Evolutionary conservation across 176 grass and related monocot genomes (phyloP), one percentile per base, ranked within the genome.

Genomic region (Coix lacrymajobi): DNA sequence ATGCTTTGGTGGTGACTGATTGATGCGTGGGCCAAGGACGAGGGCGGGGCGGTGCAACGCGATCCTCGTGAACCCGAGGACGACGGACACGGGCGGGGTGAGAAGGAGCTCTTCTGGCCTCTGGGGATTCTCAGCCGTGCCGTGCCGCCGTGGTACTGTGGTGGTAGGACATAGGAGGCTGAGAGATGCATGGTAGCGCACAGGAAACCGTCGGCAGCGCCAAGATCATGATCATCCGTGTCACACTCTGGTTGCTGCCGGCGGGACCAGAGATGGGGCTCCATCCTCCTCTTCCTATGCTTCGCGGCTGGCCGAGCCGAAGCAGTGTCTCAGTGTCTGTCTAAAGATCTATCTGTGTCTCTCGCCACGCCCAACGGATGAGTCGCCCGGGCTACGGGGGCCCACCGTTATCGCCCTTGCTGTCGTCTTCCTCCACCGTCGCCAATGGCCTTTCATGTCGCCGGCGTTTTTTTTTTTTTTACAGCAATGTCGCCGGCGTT

Each of bases 1-100:
- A 3, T 39, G 76, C 73, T 56, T n/a, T 56, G 22, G 72, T 14
- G 80, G 71, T 66, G 83, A 82, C 64, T 89, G 88, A 78, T 77
- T 68, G 77, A 69, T 75, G 82, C 24, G 88, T 77, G 83, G 83
- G 83, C 52, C 77, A 71, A 12, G 13, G 63, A 19, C 7, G 43
- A 80, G 71, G 71, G 26, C 71, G 61, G 83, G 77, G 60, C 60
- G 52, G 51, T 13, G 69, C 54, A 19, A 34, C 22, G 83, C 61
- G 25, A 8, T 66, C 30, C 79, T 73, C 83, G 83, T 90, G 79
- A 66, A 56, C 82, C 5, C 31, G 9, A 45, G 78, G 6, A 70
- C 26, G n/a, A n/a, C n/a, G n/a, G n/a, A n/a, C n/a, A n/a, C n/a
- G 71, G 24, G 14, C 15, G 7, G 19, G 20, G 10, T 1, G 8